These are phyloP conservation scores for Corniculantispora saksenae DNA, from an alignment of 2,329 filamentous ascomycete species.

Conservation along the genomic window DNA sequence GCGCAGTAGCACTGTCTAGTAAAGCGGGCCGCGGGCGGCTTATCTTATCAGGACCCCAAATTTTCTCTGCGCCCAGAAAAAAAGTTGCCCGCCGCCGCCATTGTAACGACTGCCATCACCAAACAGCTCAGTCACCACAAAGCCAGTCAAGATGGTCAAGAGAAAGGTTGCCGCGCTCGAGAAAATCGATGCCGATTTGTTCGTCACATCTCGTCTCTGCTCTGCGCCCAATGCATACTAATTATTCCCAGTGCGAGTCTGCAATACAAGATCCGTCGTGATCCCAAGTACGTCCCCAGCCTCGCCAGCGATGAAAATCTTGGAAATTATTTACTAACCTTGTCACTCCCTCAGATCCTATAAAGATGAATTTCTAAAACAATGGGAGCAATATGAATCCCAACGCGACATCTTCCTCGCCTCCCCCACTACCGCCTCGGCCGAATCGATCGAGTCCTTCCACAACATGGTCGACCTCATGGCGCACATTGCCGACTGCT, in stretches of 20 bases:
- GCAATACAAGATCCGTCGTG: slow-evolving; percentile 87
- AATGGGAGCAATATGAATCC: slow-evolving; percentile 89
- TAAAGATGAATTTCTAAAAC: slow-evolving; percentile 81
- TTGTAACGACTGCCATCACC: slow-evolving; percentile 6
- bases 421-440: slow-evolving; percentile 75
- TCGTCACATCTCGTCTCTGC: slow-evolving; percentile 31
- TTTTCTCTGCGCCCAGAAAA: slow-evolving; percentile 6
- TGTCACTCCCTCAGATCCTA: slow-evolving; percentile 64
- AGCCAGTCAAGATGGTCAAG: slow-evolving; percentile 66
- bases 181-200: slow-evolving; percentile 91
- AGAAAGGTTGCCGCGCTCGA: slow-evolving; percentile 89
- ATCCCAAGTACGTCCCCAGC: slow-evolving; percentile 65
- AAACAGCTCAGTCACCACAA: not conserved
- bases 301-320: not conserved
- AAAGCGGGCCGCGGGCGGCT: not conserved
- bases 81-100: slow-evolving; percentile 17
- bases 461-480: slow-evolving; percentile 92
- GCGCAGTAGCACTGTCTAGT: too few species aligned
- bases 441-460: slow-evolving; percentile 78
- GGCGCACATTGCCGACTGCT: slow-evolving; percentile 91
- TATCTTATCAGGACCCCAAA: slow-evolving; percentile 19
- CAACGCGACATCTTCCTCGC: slow-evolving; percentile 89
- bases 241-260: slow-evolving; percentile 67
- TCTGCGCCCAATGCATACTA: slow-evolving; percentile 24
- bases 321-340: not conserved